phyloP scores from a whole-genome alignment of 495 filamentous ascomycete genomes.

The Astrothelium macrocarpum region DNA sequence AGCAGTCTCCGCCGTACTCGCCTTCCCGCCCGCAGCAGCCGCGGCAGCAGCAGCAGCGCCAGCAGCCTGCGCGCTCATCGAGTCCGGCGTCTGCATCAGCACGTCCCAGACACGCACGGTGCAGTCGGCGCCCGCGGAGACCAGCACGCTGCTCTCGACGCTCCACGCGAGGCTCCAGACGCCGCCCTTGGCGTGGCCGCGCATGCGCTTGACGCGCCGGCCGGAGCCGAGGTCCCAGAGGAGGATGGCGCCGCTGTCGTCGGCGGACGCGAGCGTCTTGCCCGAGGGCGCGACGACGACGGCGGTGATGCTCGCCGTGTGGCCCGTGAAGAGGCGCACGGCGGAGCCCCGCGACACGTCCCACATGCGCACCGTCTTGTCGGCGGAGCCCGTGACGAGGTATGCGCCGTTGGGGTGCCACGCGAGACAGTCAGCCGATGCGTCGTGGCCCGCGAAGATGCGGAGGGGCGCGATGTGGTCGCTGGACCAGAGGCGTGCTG shows the following conservation, averaged over 20 bases:
- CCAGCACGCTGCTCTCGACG: constrained; percentile 76
- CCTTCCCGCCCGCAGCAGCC: constrained; percentile 41
- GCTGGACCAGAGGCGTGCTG: constrained; percentile 79
- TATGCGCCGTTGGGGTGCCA: constrained; percentile 93
- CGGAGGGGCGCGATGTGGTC: constrained; percentile 84
- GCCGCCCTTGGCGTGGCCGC: constrained; percentile 86
- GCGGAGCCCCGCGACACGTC: constrained; percentile 72
- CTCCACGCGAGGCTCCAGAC: constrained; percentile 89
- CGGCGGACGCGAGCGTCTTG: constrained; percentile 78
- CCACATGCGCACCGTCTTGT: constrained; percentile 96
- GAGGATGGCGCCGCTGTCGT: constrained; percentile 73
- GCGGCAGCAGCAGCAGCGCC: constrained; percentile 47
- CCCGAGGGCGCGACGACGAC: constrained; percentile 79
- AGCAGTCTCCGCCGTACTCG: constrained; percentile 23
- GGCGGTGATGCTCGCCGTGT: constrained; percentile 71
- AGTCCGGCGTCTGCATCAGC: constrained; percentile 22
- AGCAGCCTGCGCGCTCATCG: constrained; percentile 50
- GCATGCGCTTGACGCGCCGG: constrained; percentile 76
- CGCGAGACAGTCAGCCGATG: constrained; percentile 69
- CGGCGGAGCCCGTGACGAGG: constrained; percentile 78
- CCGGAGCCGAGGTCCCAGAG: constrained; percentile 87
- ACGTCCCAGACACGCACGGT: constrained; percentile 88
- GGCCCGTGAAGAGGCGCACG: constrained; percentile 86
- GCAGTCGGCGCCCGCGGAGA: constrained; percentile 82
- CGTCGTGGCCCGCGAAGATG: constrained; percentile 84